These are phyloP conservation scores for Suillus americanus DNA, from an alignment of 768 basidiomycete species.

Conservation along the genomic window DNA sequence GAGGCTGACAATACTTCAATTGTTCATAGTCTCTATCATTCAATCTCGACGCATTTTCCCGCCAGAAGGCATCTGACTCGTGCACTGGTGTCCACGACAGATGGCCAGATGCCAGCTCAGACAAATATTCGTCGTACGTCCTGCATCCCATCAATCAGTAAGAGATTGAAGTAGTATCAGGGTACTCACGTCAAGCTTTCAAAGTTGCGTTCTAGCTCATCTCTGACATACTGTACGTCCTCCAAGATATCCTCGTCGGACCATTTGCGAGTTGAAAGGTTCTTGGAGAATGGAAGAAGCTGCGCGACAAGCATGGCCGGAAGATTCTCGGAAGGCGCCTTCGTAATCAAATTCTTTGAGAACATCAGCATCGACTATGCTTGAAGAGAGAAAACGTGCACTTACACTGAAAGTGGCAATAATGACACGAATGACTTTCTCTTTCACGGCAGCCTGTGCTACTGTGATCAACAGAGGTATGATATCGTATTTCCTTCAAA, in stretches of 20 bases:
- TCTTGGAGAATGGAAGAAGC: conserved; percentile 84
- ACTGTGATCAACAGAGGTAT: conserved; percentile 82
- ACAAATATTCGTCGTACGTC: conserved; percentile 95
- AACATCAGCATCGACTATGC: conserved; percentile 8
- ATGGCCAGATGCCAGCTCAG: conserved; percentile 87
- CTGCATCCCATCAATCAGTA: conserved; percentile 38
- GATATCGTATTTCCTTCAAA: conserved; percentile 78
- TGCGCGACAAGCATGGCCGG: conserved; percentile 91
- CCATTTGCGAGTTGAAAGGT: conserved; percentile 82
- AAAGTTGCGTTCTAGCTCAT: conserved; percentile 83
- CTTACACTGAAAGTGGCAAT: conserved; percentile 85
- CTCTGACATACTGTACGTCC: conserved; percentile 84
- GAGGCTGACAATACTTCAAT: conserved; percentile 59
- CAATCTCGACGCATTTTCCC: conserved; percentile 85
- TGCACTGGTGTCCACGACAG: conserved; percentile 96
- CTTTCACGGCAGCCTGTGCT: conserved; percentile 89
- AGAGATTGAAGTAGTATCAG: neutral
- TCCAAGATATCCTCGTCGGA: conserved; percentile 94
- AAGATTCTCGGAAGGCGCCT: conserved; percentile 85
- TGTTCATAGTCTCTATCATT: conserved; percentile 85
- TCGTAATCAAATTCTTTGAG: conserved; percentile 80
- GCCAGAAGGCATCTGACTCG: conserved; percentile 97
- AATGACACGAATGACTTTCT: conserved; percentile 94
- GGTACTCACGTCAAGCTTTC: conserved; percentile 82
- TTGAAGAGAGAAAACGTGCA: conserved; percentile 9